phyloP scores from a whole-genome alignment of 257 asterid species.

The Rehmannia glutinosa region DNA sequence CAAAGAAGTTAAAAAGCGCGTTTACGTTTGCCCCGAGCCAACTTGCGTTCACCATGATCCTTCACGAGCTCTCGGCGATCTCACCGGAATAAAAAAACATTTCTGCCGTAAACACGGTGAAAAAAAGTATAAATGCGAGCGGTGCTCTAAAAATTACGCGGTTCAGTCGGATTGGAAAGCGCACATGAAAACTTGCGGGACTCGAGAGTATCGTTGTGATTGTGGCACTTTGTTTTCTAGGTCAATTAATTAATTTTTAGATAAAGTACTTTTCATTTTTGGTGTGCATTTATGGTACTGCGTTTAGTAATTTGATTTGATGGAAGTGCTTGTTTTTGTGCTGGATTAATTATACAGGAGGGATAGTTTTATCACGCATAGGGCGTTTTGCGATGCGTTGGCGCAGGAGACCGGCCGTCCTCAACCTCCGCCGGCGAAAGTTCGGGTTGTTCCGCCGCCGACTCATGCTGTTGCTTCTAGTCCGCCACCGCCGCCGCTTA shows the following conservation, averaged over 20 bases:
- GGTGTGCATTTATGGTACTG: too few relatives aligned
- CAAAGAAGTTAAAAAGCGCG: conserved; percentile 53
- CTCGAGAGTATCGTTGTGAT: conserved; percentile 67
- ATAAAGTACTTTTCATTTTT: too few relatives aligned
- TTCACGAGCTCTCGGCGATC: conserved; percentile 71
- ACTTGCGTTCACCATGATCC: conserved; percentile 72
- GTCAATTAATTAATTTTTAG: too few relatives aligned
- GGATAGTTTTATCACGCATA: conserved; percentile 79
- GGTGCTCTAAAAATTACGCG: conserved; percentile 68
- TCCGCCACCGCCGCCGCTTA: conserved; percentile 57
- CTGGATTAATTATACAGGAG: conserved; percentile 31
- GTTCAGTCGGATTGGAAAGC: conserved; percentile 87
- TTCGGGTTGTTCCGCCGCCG: conserved; percentile 3
- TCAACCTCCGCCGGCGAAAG: conserved; percentile 24
- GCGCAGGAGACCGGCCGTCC: conserved; percentile 52
- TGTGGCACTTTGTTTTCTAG: conserved; percentile 83
- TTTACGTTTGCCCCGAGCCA: conserved; percentile 71
- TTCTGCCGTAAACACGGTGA: conserved; percentile 83
- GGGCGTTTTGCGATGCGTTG: conserved; percentile 79
- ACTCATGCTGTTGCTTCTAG: conserved; percentile 37
- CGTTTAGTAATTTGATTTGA: too few relatives aligned
- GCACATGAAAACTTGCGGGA: conserved; percentile 84
- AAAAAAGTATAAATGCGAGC: conserved; percentile 68
- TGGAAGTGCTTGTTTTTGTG: too few relatives aligned
- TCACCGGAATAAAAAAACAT: conserved; percentile 85